Conservation (phyloP, 352 stramenopile species). For the Saprolegnia diclina region DNA sequence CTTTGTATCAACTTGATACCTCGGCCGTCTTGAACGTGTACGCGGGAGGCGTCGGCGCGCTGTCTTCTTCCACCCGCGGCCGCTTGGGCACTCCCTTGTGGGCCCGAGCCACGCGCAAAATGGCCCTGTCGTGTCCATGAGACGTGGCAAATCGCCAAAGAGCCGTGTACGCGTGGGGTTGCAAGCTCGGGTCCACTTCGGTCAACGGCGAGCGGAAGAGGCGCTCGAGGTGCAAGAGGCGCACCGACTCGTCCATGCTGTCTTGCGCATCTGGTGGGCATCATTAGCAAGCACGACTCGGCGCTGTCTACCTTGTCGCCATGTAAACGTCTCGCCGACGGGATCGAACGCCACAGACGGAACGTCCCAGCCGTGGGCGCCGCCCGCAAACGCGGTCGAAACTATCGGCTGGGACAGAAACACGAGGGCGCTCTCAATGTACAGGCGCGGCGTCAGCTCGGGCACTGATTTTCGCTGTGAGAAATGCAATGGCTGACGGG, state of each 20-base stretch:
- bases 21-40: not conserved
- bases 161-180: not conserved
- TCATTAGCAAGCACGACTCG: not conserved
- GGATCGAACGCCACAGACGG: slow-evolving; percentile 6
- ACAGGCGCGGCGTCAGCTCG: not conserved
- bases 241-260: not conserved
- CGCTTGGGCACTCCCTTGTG: no score
- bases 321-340: slow-evolving; percentile 6
- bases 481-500: no score
- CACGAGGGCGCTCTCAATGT: slow-evolving; percentile 12
- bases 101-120: no score
- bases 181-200: slow-evolving; percentile 1
- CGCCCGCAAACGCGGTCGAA: not conserved
- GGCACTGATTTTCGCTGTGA: no score
- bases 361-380: not conserved
- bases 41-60: not conserved
- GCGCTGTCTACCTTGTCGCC: not conserved
- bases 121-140: not conserved
- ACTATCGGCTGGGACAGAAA: slow-evolving; percentile 9
- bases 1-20: no score
- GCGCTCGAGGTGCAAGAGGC: slow-evolving; percentile 13
- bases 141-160: not conserved
- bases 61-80: no score
- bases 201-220: slow-evolving; percentile 15
- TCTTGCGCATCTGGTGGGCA: no score